phyloP scores from a whole-genome alignment of 306 rosid genomes.

The Vicia faba region DNA sequence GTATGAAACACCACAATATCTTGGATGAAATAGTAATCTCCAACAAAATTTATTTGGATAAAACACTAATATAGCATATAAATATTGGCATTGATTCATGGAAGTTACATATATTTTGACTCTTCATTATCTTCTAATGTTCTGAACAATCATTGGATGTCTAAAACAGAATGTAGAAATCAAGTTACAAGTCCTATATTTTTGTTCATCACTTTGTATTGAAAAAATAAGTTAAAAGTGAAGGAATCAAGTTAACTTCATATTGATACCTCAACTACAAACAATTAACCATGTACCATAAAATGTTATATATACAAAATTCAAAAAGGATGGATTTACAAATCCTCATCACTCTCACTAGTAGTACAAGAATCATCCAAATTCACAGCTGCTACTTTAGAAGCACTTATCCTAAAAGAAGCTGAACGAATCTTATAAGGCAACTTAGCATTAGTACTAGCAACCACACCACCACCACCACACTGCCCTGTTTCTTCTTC shows the following conservation, averaged over 20 bases:
- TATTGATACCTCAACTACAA: conserved; percentile 34
- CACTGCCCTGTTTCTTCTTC: conserved; percentile 36
- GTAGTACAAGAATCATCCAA: conserved; percentile 53
- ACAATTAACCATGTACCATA: conserved; percentile 14
- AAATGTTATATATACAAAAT: conserved; percentile 44
- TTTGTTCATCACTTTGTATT: conserved; percentile 1
- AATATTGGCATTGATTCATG: too few species aligned
- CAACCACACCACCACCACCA: conserved; percentile 26
- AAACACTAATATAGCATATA: too few species aligned
- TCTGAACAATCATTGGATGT: too few species aligned
- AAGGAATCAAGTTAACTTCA: conserved; percentile 21
- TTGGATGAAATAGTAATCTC: too few species aligned
- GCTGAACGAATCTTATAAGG: conserved; percentile 65
- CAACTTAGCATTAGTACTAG: conserved; percentile 39
- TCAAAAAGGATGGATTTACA: conserved; percentile 42
- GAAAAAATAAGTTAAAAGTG: conserved; percentile 12
- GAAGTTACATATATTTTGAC: too few species aligned
- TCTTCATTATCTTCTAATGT: too few species aligned
- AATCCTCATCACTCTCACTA: conserved; percentile 52
- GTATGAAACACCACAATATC: too few species aligned
- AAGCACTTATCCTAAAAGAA: conserved; percentile 60
- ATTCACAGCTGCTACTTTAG: conserved; percentile 74
- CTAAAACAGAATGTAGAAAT: too few species aligned
- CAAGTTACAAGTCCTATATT: too few species aligned
- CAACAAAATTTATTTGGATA: too few species aligned